Conservation (phyloP, 305 asterid species). For the Ajuga reptans region DNA sequence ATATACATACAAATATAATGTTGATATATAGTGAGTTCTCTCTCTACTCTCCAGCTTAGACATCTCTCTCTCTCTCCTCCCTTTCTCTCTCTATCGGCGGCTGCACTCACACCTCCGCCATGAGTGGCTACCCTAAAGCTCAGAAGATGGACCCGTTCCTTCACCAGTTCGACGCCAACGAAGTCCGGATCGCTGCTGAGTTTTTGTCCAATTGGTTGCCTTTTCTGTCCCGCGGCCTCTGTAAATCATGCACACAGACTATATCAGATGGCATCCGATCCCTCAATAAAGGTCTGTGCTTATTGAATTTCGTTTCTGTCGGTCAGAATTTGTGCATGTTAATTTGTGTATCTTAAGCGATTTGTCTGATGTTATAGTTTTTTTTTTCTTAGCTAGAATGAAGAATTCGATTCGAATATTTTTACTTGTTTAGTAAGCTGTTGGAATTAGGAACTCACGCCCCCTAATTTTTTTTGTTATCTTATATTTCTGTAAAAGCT, state of each 20-base stretch:
- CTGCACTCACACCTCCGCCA: constrained; percentile 20
- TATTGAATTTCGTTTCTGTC: neutral
- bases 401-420: neutral
- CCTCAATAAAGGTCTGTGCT: constrained; percentile 33
- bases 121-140: constrained; percentile 19
- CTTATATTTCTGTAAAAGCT: neutral
- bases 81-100: constrained; percentile 1
- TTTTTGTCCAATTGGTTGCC: constrained; percentile 83
- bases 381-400: neutral
- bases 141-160: constrained; percentile 44
- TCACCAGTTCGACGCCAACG: constrained; percentile 41
- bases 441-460: neutral
- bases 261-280: constrained; percentile 76
- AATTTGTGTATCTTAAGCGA: neutral
- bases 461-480: neutral
- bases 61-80: neutral
- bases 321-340: neutral
- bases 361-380: neutral
- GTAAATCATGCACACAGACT: constrained; percentile 46
- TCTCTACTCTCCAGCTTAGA: neutral
- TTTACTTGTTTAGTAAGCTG: neutral
- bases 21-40: neutral
- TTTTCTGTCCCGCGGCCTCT: constrained; percentile 69
- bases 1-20: neutral
- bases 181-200: constrained; percentile 65